Evolutionary conservation across 2,329 filamentous ascomycete genomes (phyloP).

Genomic region (Neoscytalidium dimidiatum): DNA sequence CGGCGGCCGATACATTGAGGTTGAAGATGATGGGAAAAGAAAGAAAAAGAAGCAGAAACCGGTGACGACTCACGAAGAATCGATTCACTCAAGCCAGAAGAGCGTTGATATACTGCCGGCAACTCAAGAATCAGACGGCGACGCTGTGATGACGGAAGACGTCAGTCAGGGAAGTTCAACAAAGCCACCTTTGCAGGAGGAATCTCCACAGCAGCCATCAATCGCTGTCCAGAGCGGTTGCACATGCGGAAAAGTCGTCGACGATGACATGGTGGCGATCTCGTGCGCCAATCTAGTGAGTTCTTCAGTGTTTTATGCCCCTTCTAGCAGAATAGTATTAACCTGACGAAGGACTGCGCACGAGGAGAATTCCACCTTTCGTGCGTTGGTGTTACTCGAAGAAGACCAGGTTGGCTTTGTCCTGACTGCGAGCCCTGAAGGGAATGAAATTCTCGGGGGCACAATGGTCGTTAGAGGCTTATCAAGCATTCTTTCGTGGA

Average conservation of each 20-base stretch:
- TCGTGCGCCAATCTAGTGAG: constrained; percentile 22
- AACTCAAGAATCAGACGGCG: constrained; percentile 7
- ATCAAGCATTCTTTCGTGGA: neutral
- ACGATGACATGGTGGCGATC: constrained; percentile 14
- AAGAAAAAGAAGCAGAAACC: neutral
- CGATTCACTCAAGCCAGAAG: neutral
- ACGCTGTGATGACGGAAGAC: constrained; percentile 11
- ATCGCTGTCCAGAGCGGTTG: constrained; percentile 14
- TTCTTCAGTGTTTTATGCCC: neutral
- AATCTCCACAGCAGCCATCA: neutral
- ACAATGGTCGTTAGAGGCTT: neutral
- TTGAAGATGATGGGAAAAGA: neutral
- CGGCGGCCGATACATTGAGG: neutral
- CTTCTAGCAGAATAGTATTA: neutral
- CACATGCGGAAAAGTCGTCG: constrained; percentile 19
- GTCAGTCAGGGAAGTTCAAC: neutral
- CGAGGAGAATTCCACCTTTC: constrained; percentile 20
- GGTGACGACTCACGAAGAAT: neutral
- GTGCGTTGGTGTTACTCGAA: constrained; percentile 11
- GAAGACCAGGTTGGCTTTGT: constrained; percentile 17
- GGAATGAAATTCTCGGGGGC: too few species aligned
- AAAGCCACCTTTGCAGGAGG: neutral
- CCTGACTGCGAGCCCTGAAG: neutral
- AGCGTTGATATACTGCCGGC: neutral
- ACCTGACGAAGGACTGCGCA: constrained; percentile 14